Evolutionary conservation across 148 eudicot species (phyloP).

Genomic region (Amaranthus cruentus): DNA sequence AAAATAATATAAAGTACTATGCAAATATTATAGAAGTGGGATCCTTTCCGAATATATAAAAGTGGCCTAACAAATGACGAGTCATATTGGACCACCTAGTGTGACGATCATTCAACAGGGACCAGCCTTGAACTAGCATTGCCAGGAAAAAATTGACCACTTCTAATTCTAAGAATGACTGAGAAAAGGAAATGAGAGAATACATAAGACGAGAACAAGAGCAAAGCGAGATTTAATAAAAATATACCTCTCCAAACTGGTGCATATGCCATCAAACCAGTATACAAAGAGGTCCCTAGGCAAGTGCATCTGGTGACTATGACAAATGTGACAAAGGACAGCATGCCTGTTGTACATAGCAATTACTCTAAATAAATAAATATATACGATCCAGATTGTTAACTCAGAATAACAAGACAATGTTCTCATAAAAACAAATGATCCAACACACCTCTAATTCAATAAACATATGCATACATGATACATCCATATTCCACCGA

Average conservation of each 20-base stretch:
- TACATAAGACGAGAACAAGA: not conserved
- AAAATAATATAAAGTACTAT: too few species aligned
- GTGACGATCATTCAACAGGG: not conserved
- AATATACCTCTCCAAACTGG: constrained; percentile 69
- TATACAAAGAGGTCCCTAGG: constrained; percentile 51
- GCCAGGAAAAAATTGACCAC: not conserved
- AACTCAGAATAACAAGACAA: constrained; percentile 6
- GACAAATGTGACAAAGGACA: constrained; percentile 55
- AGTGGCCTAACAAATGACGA: not conserved
- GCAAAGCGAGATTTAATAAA: constrained; percentile 3
- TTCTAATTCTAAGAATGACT: not conserved
- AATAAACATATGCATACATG: not conserved
- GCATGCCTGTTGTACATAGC: constrained; percentile 66
- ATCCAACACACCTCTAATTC: too few species aligned
- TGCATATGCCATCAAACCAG: constrained; percentile 84
- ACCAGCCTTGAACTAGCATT: not conserved
- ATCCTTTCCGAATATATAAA: not conserved
- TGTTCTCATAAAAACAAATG: not conserved
- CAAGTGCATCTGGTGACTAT: constrained; percentile 48
- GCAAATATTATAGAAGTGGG: too few species aligned
- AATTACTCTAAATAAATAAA: not conserved
- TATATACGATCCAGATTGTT: not conserved
- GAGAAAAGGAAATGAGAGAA: not conserved
- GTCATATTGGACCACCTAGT: not conserved
- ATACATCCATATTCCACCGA: not conserved